phyloP scores from a whole-genome alignment of 116 monocot genomes.

The Papilionanthe hybrid region DNA sequence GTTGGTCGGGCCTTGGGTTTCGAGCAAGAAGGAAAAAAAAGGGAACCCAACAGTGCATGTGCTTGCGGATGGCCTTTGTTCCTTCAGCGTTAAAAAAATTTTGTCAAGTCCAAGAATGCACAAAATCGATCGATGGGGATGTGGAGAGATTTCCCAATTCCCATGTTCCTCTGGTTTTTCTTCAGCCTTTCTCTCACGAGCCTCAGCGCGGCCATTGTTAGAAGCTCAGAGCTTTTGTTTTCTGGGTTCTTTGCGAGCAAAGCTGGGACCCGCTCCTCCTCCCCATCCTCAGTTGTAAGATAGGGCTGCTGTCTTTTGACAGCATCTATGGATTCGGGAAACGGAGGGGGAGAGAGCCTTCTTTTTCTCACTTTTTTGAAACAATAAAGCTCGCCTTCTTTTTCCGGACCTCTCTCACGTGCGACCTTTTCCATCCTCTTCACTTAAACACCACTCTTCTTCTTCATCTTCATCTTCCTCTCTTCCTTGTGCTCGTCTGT shows the following conservation, averaged over 20 bases:
- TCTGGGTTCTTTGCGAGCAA: background rate
- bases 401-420: constrained; percentile 14
- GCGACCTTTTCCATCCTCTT: constrained; percentile 9
- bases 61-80: background rate
- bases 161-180: background rate
- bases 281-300: constrained; percentile 11
- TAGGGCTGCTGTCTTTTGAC: constrained; percentile 23
- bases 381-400: constrained; percentile 27
- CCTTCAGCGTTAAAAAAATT: background rate
- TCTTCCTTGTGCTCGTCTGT: no score
- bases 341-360: constrained; percentile 5
- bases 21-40: no score
- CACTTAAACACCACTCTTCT: constrained; percentile 4
- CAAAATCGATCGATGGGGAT: background rate
- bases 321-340: constrained; percentile 37
- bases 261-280: background rate
- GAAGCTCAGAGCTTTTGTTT: background rate
- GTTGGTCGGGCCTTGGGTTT: no score
- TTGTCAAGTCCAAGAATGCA: background rate
- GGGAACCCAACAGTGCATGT: no score
- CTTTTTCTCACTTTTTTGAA: constrained; percentile 11
- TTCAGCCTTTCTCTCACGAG: background rate
- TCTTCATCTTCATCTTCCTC: constrained; percentile 7
- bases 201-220: constrained; percentile 7
- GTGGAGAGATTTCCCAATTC: background rate